A percentile compares a stretch with the other conserved stretches of the same genome.
These are phyloP conservation scores for Oldenlandia corymbosa DNA, from an alignment of 257 asterid species.

Conservation along the genomic window DNA sequence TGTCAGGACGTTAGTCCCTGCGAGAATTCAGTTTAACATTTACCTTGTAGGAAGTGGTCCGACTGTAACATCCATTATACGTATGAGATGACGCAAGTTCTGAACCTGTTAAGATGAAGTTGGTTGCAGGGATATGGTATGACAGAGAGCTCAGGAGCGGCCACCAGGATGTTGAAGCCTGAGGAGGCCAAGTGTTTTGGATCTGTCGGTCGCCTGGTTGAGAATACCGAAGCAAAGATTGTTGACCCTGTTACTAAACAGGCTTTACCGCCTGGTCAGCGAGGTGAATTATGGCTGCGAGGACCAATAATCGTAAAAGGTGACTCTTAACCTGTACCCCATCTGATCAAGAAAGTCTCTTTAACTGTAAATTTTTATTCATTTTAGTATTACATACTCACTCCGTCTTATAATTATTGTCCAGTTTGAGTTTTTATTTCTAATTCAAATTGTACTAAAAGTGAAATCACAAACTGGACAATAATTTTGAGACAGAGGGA, in stretches of 20 bases:
- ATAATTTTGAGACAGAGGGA: too few relatives aligned
- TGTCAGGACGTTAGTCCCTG: too few relatives aligned
- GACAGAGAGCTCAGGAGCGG: conserved; percentile 77
- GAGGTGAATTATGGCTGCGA: conserved; percentile 82
- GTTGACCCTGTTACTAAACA: conserved; percentile 71
- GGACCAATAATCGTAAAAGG: conserved; percentile 83
- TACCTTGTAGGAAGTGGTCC: too few relatives aligned
- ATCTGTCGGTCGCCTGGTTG: conserved; percentile 68
- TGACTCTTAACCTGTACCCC: conserved; percentile 16
- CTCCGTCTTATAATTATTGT: too few relatives aligned
- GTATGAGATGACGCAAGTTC: too few relatives aligned
- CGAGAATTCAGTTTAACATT: too few relatives aligned
- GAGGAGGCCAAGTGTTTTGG: conserved; percentile 56
- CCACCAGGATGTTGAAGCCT: conserved; percentile 44
- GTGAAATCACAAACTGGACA: too few relatives aligned
- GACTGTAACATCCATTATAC: too few relatives aligned
- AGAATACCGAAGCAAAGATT: conserved; percentile 66
- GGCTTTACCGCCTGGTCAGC: conserved; percentile 60
- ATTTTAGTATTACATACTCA: background rate
- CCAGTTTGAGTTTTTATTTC: too few relatives aligned
- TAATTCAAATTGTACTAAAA: too few relatives aligned
- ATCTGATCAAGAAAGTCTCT: background rate
- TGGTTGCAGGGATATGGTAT: conserved; percentile 71
- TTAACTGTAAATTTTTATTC: background rate
- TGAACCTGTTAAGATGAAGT: background rate